phyloP scores from a whole-genome alignment of 1,139 yeast species.

The Hansenula sp. region DNA sequence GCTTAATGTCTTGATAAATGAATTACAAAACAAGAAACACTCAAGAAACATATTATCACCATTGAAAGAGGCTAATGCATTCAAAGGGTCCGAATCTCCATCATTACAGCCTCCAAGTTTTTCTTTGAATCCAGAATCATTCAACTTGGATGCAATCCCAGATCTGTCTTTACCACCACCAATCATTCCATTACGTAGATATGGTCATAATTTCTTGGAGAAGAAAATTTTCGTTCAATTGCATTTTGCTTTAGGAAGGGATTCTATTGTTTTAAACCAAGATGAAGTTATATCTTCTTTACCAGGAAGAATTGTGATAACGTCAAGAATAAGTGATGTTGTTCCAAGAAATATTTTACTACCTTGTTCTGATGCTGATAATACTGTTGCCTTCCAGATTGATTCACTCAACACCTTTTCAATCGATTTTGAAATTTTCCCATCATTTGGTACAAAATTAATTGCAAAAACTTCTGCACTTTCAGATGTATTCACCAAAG shows the following conservation, averaged over 20 bases:
- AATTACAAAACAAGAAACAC: slow-evolving; percentile 16
- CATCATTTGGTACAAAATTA: slow-evolving; percentile 89
- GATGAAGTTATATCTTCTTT: slow-evolving; percentile 39
- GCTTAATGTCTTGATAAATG: slow-evolving; percentile 55
- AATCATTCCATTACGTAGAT: slow-evolving; percentile 83
- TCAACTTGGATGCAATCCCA: slow-evolving; percentile 71
- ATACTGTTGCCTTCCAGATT: slow-evolving; percentile 79
- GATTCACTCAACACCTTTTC: slow-evolving; percentile 74
- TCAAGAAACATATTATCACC: slow-evolving; percentile 18
- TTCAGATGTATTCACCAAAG: slow-evolving; percentile 44
- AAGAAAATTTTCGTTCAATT: slow-evolving; percentile 81
- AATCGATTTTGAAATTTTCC: slow-evolving; percentile 87
- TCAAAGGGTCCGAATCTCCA: slow-evolving; percentile 8
- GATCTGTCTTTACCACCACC: slow-evolving; percentile 94
- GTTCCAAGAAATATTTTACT: slow-evolving; percentile 82
- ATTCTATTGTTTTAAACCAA: slow-evolving; percentile 50
- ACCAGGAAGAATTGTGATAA: slow-evolving; percentile 70
- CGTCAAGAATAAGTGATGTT: slow-evolving; percentile 65
- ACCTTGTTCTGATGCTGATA: slow-evolving; percentile 72
- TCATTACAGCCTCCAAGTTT: slow-evolving; percentile 17
- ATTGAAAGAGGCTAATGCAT: slow-evolving; percentile 13
- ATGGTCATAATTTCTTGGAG: slow-evolving; percentile 93
- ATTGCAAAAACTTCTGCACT: slow-evolving; percentile 86
- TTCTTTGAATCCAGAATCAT: slow-evolving; percentile 17
- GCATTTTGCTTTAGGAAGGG: slow-evolving; percentile 56